Conservation (phyloP, 345 rosid genomes). For the Eutrema heterophyllum region DNA sequence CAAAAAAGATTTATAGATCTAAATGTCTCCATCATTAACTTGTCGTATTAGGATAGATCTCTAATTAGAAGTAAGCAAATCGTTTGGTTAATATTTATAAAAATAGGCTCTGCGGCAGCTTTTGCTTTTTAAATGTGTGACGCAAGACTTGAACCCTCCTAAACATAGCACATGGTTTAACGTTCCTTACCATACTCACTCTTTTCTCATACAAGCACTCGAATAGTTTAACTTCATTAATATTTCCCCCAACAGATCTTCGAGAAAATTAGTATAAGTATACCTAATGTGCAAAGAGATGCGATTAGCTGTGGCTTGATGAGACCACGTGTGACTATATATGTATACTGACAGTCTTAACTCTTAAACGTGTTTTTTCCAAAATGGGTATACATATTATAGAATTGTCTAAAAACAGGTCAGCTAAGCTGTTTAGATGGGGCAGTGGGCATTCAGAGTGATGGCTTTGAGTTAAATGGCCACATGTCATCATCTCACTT, state of each 20-base stretch:
- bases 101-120: background rate
- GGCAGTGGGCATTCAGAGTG: constrained; percentile 4
- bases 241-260: background rate
- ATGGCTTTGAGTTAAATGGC: constrained; percentile 2
- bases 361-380: background rate
- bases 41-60: background rate
- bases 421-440: constrained; percentile 6
- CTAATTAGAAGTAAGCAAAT: background rate
- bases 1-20: no score
- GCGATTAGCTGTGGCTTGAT: constrained; percentile 3
- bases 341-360: background rate
- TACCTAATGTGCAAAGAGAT: background rate
- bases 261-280: background rate
- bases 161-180: constrained; percentile 8
- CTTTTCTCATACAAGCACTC: background rate
- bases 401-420: background rate
- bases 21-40: background rate
- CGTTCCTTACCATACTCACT: background rate
- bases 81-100: background rate
- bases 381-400: background rate
- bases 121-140: background rate
- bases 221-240: background rate
- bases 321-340: constrained; percentile 3
- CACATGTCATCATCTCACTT: constrained; percentile 9
- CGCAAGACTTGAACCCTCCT: background rate